Evolutionary conservation across 2,329 filamentous ascomycete genomes (phyloP).

Genomic region (Ampelomyces quisqualis): DNA sequence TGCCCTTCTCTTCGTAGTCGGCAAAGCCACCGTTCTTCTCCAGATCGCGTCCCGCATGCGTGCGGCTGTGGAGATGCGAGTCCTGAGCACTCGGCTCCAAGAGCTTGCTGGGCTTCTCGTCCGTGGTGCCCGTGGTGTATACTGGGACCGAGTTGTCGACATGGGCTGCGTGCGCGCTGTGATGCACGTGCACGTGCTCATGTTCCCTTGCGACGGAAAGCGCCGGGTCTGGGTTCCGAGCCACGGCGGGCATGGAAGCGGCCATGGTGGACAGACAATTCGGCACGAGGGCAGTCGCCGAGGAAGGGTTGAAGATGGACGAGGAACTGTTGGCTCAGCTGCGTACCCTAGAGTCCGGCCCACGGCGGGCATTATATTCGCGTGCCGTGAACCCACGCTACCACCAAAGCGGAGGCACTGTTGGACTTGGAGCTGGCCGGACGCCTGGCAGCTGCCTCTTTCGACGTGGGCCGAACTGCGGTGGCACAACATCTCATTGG

Average conservation of each 20-base stretch:
- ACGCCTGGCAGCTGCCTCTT: constrained; percentile 42
- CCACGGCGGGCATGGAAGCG: constrained; percentile 37
- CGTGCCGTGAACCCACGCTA: constrained; percentile 30
- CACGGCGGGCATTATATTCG: constrained; percentile 38
- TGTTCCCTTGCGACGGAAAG: constrained; percentile 43
- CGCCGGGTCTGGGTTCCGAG: constrained; percentile 40
- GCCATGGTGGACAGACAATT: constrained; percentile 31
- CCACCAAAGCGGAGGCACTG: constrained; percentile 26
- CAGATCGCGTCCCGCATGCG: constrained; percentile 25
- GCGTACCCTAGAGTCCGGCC: constrained; percentile 15
- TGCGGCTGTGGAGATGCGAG: constrained; percentile 42
- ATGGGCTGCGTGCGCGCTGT: constrained; percentile 35
- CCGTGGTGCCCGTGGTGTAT: constrained; percentile 42
- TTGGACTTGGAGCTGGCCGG: constrained; percentile 24
- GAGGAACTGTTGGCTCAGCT: constrained; percentile 27
- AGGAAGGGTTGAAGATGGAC: constrained; percentile 20
- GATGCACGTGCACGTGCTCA: constrained; percentile 43
- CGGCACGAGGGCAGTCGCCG: constrained; percentile 36
- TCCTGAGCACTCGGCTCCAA: constrained; percentile 43
- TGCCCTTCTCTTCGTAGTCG: constrained; percentile 46
- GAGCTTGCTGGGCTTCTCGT: constrained; percentile 34
- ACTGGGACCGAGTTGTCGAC: constrained; percentile 26
- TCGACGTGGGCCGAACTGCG: constrained; percentile 24
- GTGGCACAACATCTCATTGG: constrained; percentile 26
- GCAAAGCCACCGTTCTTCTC: constrained; percentile 40